Evolutionary conservation across 257 asterid genomes (phyloP).

Genomic region (Salvia miltiorrhiza): DNA sequence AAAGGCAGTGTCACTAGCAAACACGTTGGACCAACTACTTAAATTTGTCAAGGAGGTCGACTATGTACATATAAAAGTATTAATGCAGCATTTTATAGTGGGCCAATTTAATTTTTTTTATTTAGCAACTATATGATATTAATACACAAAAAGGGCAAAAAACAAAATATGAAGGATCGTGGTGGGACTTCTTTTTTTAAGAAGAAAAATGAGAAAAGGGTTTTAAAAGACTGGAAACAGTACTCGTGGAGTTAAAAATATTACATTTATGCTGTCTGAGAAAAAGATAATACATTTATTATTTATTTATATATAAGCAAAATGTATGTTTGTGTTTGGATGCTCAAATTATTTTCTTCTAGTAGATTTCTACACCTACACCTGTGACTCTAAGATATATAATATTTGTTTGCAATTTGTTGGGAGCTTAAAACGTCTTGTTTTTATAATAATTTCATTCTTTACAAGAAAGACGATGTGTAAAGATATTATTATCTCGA

Average conservation of each 20-base stretch:
- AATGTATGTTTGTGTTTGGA: too few relatives aligned
- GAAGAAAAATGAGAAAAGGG: neutral
- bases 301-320: too few relatives aligned
- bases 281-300: too few relatives aligned
- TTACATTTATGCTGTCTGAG: neutral
- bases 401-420: too few relatives aligned
- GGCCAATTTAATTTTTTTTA: neutral
- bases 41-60: slow-evolving; percentile 27
- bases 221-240: neutral
- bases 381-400: too few relatives aligned
- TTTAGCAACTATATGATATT: neutral
- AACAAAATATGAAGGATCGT: neutral
- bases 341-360: too few relatives aligned
- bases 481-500: too few relatives aligned
- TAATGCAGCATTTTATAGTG: slow-evolving; percentile 6
- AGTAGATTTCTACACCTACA: too few relatives aligned
- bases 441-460: neutral
- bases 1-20: slow-evolving; percentile 20
- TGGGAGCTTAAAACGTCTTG: neutral
- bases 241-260: neutral
- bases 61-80: neutral
- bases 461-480: neutral
- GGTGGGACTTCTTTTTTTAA: slow-evolving; percentile 21
- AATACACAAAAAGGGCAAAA: neutral
- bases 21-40: slow-evolving; percentile 35